These are phyloP conservation scores for Gigaspora rosea DNA, from an alignment of 192 early-diverging fungal genomes.

Conservation along the genomic window DNA sequence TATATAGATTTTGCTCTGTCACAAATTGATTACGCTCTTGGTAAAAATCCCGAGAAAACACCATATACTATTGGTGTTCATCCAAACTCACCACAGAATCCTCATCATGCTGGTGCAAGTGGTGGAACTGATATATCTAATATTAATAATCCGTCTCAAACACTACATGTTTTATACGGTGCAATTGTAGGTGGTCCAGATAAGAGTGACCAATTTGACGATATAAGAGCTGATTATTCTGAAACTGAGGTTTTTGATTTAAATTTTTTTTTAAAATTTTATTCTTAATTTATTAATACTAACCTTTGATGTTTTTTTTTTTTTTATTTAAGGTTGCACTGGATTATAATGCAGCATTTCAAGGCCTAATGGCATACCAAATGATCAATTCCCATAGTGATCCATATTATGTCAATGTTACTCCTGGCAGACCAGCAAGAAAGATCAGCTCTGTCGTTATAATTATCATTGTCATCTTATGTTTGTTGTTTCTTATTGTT, in stretches of 20 bases:
- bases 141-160: conserved; percentile 41
- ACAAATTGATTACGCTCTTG: conserved; percentile 58
- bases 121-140: conserved; percentile 48
- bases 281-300: conserved; percentile 39
- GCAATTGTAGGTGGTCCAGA: conserved; percentile 59
- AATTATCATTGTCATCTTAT: neutral
- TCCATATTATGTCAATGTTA: conserved; percentile 53
- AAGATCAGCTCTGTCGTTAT: neutral
- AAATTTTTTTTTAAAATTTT: neutral
- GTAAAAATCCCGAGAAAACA: conserved; percentile 54
- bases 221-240: conserved; percentile 47
- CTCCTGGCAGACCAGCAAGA: conserved; percentile 44
- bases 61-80: conserved; percentile 62
- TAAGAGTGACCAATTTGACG: conserved; percentile 52
- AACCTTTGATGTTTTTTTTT: conserved; percentile 23
- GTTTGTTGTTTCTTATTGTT: too few species aligned
- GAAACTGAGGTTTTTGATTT: conserved; percentile 50
- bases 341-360: conserved; percentile 55
- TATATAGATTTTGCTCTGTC: conserved; percentile 29
- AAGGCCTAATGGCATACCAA: conserved; percentile 54
- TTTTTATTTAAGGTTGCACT: conserved; percentile 36
- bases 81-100: conserved; percentile 58
- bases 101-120: conserved; percentile 58
- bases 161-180: conserved; percentile 52
- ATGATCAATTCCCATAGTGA: conserved; percentile 41